Base-by-base conservation (phyloP, 257 asterid genomes). In the Nicotiana undulata region DNA sequence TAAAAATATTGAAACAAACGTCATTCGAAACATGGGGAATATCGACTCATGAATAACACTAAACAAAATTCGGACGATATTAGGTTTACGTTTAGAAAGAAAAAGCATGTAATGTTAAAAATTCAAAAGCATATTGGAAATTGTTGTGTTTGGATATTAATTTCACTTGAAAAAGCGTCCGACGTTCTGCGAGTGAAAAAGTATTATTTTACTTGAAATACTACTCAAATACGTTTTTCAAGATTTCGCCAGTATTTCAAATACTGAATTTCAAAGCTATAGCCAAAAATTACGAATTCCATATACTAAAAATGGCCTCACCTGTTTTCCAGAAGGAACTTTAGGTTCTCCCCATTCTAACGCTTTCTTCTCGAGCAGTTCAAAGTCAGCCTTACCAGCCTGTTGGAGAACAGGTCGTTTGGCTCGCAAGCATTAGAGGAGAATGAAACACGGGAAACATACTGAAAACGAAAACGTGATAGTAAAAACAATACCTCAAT, bases 381-480 rank as follows among this genome's bases (percentile, higher is more conserved):
- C 97, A 55, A 94, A 96, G 83, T 94, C 98, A 12, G 93, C 94
- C 84, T 96, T 94, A 40, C 98, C 99, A 81, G 98, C 95, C 97
- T 95, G 92, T 85, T 31, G 3, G 52, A 80, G 28, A 26, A 34
- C 4, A 13, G 0, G 0, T 0, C 5, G 37, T 77, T 15, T 59
- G 4, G 26, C 1, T 77, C 61, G 5, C 8, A 26, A 31, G 4
- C 20, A 31, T 18, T 11, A 67, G 24, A 52, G 0, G 0, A 28
- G 37, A 26, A 58, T 2, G 9, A 0, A 77, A 28, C 7, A 60
- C 10, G 20, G 46, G 8, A 20, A 3, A 65, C 18, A 4, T 29
- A 66, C 20, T 63, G 58, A 60, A 77, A 34, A 56, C 1, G 4
- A 78, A 60, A 78, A 37, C 9, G 59, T 32, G 58, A 60, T 20